Conservation (phyloP, 768 basidiomycete species). For the Leccinellum luteum region DNA sequence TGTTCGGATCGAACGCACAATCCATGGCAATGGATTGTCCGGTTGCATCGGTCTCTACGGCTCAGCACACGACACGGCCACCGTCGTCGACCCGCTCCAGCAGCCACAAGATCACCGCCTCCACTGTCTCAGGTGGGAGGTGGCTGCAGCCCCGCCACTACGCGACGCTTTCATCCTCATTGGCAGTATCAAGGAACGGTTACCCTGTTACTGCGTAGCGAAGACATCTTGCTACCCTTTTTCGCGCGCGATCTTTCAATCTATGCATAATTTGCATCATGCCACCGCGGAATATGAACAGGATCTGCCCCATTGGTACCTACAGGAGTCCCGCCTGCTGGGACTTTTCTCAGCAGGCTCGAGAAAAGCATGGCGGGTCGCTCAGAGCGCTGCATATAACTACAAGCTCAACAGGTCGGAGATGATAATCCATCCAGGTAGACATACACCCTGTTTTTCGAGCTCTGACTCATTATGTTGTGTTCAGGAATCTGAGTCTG, state of each 20-base stretch:
- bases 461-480: no score
- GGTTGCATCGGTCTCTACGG: background rate
- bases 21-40: background rate
- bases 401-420: no score
- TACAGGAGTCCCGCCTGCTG: background rate
- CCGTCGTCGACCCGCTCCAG: background rate
- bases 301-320: background rate
- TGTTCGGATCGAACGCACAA: background rate
- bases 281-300: background rate
- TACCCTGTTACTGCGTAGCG: background rate
- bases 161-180: background rate
- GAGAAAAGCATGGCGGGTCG: background rate
- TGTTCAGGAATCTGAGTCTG: no score
- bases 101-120: background rate
- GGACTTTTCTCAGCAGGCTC: background rate
- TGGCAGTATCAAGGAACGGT: rapidly evolving
- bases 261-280: background rate
- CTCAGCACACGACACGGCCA: background rate
- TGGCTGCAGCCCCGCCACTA: background rate
- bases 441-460: no score
- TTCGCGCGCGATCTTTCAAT: background rate
- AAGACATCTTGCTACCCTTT: background rate
- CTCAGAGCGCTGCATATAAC: no score
- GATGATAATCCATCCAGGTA: no score
- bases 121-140: background rate